These are phyloP conservation scores for Nicotiana obtusifolia DNA, from an alignment of 257 asterid species.

Conservation along the genomic window DNA sequence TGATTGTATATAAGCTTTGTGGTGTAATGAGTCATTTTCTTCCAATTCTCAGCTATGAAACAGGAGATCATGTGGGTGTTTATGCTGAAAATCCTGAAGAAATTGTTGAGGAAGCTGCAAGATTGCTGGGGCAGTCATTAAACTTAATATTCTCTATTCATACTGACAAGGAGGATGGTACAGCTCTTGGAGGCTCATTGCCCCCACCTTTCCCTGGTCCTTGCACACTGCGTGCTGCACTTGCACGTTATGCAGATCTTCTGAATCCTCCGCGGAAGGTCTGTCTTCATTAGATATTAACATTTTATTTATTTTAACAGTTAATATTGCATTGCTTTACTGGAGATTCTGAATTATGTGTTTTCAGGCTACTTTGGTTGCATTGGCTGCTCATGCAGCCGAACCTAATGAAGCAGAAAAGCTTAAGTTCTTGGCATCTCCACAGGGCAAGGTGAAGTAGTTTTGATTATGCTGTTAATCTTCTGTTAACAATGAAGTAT, in stretches of 20 bases:
- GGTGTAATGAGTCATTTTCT: not conserved
- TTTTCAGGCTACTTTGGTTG: constrained; percentile 62
- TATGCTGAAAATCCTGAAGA: constrained; percentile 59
- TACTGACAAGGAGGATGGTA: constrained; percentile 62
- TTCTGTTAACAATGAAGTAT: not conserved
- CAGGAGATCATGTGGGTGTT: constrained; percentile 82
- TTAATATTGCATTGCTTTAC: not conserved
- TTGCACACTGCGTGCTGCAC: constrained; percentile 58
- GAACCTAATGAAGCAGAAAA: constrained; percentile 60
- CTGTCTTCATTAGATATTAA: not conserved
- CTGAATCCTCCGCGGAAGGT: constrained; percentile 72
- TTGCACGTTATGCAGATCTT: constrained; percentile 65
- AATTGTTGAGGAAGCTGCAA: constrained; percentile 64
- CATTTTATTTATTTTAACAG: not conserved
- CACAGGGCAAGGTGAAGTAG: constrained; percentile 64
- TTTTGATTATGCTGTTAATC: not conserved
- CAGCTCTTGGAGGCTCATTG: constrained; percentile 51
- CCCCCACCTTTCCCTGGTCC: constrained; percentile 83
- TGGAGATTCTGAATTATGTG: not conserved
- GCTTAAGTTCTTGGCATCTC: constrained; percentile 64
- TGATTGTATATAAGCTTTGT: not conserved
- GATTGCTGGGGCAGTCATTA: constrained; percentile 43
- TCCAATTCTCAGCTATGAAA: constrained; percentile 49
- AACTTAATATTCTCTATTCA: constrained; percentile 55
- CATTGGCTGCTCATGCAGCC: constrained; percentile 66